Conservation (phyloP, 208 protist genomes). For the Plasmodiophora brassicae region DNA sequence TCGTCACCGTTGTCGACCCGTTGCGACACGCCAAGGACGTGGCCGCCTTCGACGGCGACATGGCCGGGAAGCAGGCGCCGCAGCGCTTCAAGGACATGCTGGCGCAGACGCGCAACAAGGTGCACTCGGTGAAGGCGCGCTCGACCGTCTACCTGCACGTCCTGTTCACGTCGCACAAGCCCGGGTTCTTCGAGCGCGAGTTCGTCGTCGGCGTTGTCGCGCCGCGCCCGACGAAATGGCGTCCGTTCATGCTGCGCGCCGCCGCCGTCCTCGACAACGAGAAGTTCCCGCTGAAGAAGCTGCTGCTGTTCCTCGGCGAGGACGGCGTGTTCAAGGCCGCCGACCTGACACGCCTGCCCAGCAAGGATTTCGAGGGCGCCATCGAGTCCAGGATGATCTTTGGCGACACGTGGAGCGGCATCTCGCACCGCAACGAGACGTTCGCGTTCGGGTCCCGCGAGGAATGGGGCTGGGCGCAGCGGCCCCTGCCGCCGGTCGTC, state of each 20-base stretch:
- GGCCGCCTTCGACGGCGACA: not conserved
- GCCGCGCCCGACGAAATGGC: not conserved
- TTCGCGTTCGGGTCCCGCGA: not conserved
- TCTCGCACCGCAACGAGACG: not conserved
- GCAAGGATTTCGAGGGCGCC: not conserved
- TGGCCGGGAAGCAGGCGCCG: not conserved
- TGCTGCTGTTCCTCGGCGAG: slow-evolving; percentile 6
- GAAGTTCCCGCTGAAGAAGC: slow-evolving; percentile 29
- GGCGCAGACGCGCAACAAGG: not conserved
- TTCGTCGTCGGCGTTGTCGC: not conserved
- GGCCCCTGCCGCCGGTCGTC: not conserved
- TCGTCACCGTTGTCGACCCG: not conserved
- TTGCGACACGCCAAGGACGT: not conserved
- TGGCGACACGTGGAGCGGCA: not conserved
- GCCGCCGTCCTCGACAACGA: slow-evolving; percentile 22
- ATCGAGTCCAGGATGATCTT: not conserved
- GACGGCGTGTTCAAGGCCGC: not conserved
- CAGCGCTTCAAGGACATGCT: not conserved
- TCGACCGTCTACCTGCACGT: not conserved
- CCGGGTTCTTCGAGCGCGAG: slow-evolving; percentile 25
- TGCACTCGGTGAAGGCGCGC: not conserved
- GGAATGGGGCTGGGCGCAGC: not conserved
- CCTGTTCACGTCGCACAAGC: not conserved
- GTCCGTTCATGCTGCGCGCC: not conserved
- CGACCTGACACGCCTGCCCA: not conserved